Conservation (phyloP, 2,329 filamentous ascomycete genomes). For the Fusarium humuli region DNA sequence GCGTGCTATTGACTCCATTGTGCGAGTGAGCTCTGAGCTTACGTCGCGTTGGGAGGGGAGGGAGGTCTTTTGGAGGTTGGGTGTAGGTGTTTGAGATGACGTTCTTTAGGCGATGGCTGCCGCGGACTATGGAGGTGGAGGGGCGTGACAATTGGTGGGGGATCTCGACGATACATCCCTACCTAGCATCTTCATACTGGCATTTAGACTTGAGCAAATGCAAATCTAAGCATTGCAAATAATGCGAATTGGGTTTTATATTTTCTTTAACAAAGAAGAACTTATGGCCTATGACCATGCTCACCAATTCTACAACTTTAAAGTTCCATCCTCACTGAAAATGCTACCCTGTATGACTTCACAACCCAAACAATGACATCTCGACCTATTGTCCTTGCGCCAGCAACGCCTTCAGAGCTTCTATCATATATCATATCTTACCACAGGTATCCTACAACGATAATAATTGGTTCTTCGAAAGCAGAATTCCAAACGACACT, state of each 20-base stretch:
- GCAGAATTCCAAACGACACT: conserved; percentile 73
- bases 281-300: accelerated
- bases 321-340: background rate
- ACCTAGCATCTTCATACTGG: background rate
- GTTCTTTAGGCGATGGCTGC: conserved; percentile 29
- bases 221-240: background rate
- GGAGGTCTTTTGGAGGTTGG: conserved; percentile 17
- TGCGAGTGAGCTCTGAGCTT: conserved; percentile 36
- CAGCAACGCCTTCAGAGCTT: conserved; percentile 69
- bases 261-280: background rate
- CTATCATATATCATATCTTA: conserved; percentile 72
- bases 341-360: conserved; percentile 32
- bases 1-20: conserved; percentile 95
- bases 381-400: conserved; percentile 60
- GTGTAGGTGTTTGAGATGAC: conserved; percentile 45
- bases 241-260: background rate
- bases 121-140: conserved; percentile 33
- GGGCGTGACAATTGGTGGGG: conserved; percentile 40
- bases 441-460: conserved; percentile 68
- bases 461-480: conserved; percentile 77
- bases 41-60: conserved; percentile 25
- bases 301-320: background rate
- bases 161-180: background rate
- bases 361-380: conserved; percentile 29
- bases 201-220: background rate